Percentiles rank a stretch among this genome's conserved stretches.
Evolutionary conservation across 1,139 yeast genomes (phyloP).

Genomic region (Debaryomyces robertsiae): DNA sequence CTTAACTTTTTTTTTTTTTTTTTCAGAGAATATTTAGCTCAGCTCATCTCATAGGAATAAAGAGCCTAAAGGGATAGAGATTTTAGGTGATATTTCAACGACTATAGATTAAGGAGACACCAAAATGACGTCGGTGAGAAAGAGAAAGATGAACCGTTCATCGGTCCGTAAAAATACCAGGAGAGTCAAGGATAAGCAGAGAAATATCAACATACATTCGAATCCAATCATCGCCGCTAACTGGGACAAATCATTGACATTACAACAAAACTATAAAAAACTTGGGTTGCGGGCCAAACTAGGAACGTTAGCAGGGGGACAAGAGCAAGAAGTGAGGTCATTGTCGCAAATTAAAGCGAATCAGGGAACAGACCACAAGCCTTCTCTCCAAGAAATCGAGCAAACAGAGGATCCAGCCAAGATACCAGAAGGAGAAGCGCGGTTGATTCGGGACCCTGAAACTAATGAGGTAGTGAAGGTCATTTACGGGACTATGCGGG

Average conservation of each 20-base stretch:
- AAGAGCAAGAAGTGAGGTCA: slow-evolving; percentile 52
- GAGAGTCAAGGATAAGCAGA: slow-evolving; percentile 66
- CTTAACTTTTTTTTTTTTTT: slow-evolving; percentile 5
- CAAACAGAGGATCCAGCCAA: slow-evolving; percentile 53
- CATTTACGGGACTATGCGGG: slow-evolving; percentile 65
- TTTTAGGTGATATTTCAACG: too few relatives aligned
- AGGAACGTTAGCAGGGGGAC: slow-evolving; percentile 69
- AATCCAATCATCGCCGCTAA: slow-evolving; percentile 84
- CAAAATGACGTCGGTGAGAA: slow-evolving; percentile 77
- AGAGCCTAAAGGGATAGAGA: too few relatives aligned
- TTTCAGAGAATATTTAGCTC: neutral
- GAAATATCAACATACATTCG: slow-evolving; percentile 61
- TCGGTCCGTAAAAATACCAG: slow-evolving; percentile 69
- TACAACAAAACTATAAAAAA: slow-evolving; percentile 78
- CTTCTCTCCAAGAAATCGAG: slow-evolving; percentile 41
- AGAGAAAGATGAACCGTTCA: slow-evolving; percentile 80
- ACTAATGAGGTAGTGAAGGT: slow-evolving; percentile 70
- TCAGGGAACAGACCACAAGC: slow-evolving; percentile 26
- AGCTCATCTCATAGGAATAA: slow-evolving; percentile 8
- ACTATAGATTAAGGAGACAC: neutral
- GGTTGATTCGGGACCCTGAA: slow-evolving; percentile 68
- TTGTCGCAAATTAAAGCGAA: slow-evolving; percentile 33
- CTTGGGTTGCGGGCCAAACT: slow-evolving; percentile 74
- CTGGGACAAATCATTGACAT: slow-evolving; percentile 85
- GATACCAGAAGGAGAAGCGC: slow-evolving; percentile 81